Evolutionary conservation across 1,284 basidiomycete species (phyloP).

Genomic region (Cerioporus squamosus): DNA sequence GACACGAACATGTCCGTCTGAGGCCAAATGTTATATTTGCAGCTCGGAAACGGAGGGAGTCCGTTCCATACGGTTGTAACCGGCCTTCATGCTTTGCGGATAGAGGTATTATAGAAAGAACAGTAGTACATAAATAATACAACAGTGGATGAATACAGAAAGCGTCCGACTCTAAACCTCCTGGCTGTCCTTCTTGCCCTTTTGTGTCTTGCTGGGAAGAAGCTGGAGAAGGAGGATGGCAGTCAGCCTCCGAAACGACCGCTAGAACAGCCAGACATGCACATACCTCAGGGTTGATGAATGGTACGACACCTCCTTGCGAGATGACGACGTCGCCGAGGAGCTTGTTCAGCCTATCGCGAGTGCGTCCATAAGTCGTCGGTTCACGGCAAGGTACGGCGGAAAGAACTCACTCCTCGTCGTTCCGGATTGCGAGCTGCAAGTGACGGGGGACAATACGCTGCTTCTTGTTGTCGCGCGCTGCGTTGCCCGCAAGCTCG

Average conservation of each 20-base stretch:
- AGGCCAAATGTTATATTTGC: too few relatives aligned
- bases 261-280: not conserved
- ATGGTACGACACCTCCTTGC: slow-evolving; percentile 85
- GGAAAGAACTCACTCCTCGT: slow-evolving; percentile 63
- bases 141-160: slow-evolving; percentile 24
- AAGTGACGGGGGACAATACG: slow-evolving; percentile 89
- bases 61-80: too few relatives aligned
- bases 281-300: slow-evolving; percentile 50
- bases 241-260: not conserved
- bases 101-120: slow-evolving; percentile 12
- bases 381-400: not conserved
- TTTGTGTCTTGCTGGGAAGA: slow-evolving; percentile 53
- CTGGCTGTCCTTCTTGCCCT: slow-evolving; percentile 45
- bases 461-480: slow-evolving; percentile 82
- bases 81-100: slow-evolving; percentile 25
- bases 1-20: too few relatives aligned
- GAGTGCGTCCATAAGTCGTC: too few relatives aligned
- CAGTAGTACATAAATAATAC: slow-evolving; percentile 37
- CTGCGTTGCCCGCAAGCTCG: slow-evolving; percentile 86
- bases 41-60: too few relatives aligned
- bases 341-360: slow-evolving; percentile 61
- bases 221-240: slow-evolving; percentile 42
- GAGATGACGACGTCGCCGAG: slow-evolving; percentile 85
- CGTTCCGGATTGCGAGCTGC: slow-evolving; percentile 88
- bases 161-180: slow-evolving; percentile 36